These are phyloP conservation scores for Phoenix dactylifera DNA, from an alignment of 176 grass and related monocot species.

Conservation along the genomic window DNA sequence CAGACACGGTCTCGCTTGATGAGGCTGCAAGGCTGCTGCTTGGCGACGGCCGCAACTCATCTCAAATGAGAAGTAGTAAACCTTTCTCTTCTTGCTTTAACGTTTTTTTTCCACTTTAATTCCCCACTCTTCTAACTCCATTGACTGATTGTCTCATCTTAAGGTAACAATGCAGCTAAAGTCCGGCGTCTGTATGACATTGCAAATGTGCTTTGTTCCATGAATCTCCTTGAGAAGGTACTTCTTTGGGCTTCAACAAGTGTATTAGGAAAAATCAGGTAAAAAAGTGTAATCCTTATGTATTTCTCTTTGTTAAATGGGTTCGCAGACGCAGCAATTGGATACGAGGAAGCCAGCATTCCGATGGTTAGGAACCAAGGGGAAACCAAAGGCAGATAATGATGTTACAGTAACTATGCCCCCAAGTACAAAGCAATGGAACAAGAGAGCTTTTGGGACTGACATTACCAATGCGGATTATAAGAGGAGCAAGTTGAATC, in stretches of 20 bases:
- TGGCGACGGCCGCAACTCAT: slow-evolving; percentile 50
- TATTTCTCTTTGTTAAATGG: slow-evolving; percentile 10
- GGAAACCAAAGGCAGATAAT: slow-evolving; percentile 27
- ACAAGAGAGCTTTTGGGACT: slow-evolving; percentile 72
- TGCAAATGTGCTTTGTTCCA: slow-evolving; percentile 68
- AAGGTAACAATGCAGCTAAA: slow-evolving; percentile 45
- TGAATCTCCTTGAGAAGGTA: slow-evolving; percentile 87
- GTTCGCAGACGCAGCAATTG: slow-evolving; percentile 48
- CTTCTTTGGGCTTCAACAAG: neutral
- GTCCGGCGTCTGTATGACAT: slow-evolving; percentile 88
- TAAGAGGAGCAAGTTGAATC: slow-evolving; percentile 31
- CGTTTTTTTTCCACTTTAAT: too few relatives aligned
- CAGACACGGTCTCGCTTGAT: slow-evolving; percentile 53
- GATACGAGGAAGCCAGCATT: slow-evolving; percentile 73
- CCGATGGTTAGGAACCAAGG: slow-evolving; percentile 48
- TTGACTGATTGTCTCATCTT: neutral
- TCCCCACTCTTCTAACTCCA: too few relatives aligned
- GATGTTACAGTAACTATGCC: slow-evolving; percentile 22
- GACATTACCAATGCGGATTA: slow-evolving; percentile 63
- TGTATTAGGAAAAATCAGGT: neutral
- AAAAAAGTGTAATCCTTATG: neutral
- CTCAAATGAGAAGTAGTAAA: slow-evolving; percentile 72
- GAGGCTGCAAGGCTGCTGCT: slow-evolving; percentile 67
- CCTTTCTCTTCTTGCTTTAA: neutral
- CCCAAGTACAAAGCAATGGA: slow-evolving; percentile 22